Base-by-base conservation (phyloP, 169 alveolate species). In the Cryptosporidium tyzzeri region DNA sequence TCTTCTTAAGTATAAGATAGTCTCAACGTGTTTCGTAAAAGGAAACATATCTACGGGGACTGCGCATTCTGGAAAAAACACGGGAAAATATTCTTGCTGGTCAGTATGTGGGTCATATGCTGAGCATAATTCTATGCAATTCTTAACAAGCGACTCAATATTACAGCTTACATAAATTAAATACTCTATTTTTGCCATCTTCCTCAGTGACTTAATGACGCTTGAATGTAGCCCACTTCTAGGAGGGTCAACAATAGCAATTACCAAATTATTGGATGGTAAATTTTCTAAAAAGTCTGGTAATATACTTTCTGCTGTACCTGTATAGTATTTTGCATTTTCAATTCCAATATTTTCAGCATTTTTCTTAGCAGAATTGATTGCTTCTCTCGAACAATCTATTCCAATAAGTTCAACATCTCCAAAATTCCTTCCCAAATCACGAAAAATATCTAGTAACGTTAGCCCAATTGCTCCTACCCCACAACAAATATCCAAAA, bases 201-300 rank as follows among this genome's bases (percentile, higher is more conserved):
- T 35, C 37, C 71, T 67, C 18, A 91, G 16, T 37, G 59, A 37
- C 84, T 74, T 55, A 51, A 59, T 3, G 59, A 70, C 58, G 50
- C 68, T 55, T 26, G 50, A 23, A 75, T 85, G 84, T 53, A 71
- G 21, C 33, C 93, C 85, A 35, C 70, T 67, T 39, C 93, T 70
- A 3, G 93, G 93, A 14, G 93, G 93, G 39, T 91, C 93, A 8
- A 91, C 92, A 35, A 91, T 84, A 6, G 93, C 92, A 1, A 85
- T 31, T 31, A 67, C 41, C 21, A 85, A 33, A 23, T 51, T 70
- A 35, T 53, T 26, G 2, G 3, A 6, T 14, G 59, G 8, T 14
- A 85, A 12, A 29, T 41, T 29, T 41, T 35, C 69, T n/a, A 80
- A 51, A 1, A 69, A 41, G 37, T 35, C 23, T 3, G 75, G 84